Percentiles rank a stretch among this genome's conserved stretches.
These are phyloP conservation scores for Nadsonia commutata DNA, from an alignment of 1,139 yeast genomes.

Conservation along the genomic window DNA sequence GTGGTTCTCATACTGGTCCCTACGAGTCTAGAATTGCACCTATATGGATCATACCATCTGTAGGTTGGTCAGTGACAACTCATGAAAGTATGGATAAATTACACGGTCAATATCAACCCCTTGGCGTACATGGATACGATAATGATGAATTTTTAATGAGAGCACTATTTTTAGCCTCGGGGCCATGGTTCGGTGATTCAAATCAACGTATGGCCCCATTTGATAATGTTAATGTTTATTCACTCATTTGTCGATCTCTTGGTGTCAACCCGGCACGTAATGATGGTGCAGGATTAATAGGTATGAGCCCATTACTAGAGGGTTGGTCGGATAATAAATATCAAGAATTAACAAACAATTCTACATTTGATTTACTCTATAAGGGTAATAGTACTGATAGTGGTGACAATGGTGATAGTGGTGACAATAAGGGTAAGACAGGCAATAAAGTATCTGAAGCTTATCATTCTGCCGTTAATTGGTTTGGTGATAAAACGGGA, in stretches of 20 bases:
- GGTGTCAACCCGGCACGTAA: constrained; percentile 41
- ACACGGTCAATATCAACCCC: constrained; percentile 38
- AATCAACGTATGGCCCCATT: constrained; percentile 41
- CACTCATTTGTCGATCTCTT: constrained; percentile 56
- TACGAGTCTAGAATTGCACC: constrained; percentile 63
- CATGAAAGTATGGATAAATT: constrained; percentile 30
- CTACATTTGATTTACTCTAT: constrained; percentile 21
- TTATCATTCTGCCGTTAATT: background rate
- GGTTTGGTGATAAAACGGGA: background rate
- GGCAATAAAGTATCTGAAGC: background rate
- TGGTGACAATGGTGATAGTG: background rate
- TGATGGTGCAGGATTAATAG: constrained; percentile 35
- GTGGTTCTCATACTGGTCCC: constrained; percentile 31
- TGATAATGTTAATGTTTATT: constrained; percentile 57
- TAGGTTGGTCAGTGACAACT: constrained; percentile 69
- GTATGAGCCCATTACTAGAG: constrained; percentile 23
- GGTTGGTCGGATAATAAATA: constrained; percentile 51
- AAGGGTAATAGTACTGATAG: constrained; percentile 2
- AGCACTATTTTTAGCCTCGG: constrained; percentile 63
- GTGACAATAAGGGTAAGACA: background rate
- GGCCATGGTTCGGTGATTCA: constrained; percentile 51
- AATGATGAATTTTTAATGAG: constrained; percentile 68
- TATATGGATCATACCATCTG: constrained; percentile 67
- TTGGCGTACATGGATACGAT: constrained; percentile 78
- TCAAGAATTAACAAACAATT: constrained; percentile 19